phyloP scores from a whole-genome alignment of 2,329 filamentous ascomycete genomes.

The Sclerotinia minor region DNA sequence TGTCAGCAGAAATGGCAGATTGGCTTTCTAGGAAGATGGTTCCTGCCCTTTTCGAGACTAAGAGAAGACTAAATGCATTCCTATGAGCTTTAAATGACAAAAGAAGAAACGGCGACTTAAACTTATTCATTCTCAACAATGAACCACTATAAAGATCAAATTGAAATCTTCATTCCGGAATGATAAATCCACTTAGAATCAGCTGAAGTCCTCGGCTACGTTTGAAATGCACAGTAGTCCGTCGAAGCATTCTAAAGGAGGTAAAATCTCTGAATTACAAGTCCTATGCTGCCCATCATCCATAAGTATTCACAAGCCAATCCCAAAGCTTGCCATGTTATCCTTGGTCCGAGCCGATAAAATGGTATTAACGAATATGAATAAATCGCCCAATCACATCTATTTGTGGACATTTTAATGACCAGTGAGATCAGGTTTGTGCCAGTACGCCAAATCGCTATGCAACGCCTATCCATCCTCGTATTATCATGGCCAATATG shows the following conservation, averaged over 20 bases:
- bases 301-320: slow-evolving; percentile 22
- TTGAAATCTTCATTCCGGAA: background rate
- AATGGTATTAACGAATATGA: slow-evolving; percentile 37
- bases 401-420: slow-evolving; percentile 17
- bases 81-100: background rate
- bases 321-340: slow-evolving; percentile 22
- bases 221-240: slow-evolving; percentile 5
- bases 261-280: slow-evolving; percentile 12
- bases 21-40: background rate
- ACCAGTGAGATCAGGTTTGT: slow-evolving; percentile 25
- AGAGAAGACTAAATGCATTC: background rate
- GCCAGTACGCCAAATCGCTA: slow-evolving; percentile 42
- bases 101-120: slow-evolving; percentile 23
- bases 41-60: background rate
- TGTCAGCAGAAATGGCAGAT: background rate
- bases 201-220: background rate
- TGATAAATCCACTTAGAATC: background rate
- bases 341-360: slow-evolving; percentile 21
- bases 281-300: slow-evolving; percentile 10
- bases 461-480: slow-evolving; percentile 40
- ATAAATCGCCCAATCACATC: slow-evolving; percentile 15
- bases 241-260: slow-evolving; percentile 10
- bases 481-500: slow-evolving; percentile 30
- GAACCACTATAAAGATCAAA: background rate
- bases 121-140: background rate